Evolutionary conservation across 2,329 filamentous ascomycete species (phyloP), one percentile per base, ranked within the genome.

Genomic region (Microcyclosporella mali): DNA sequence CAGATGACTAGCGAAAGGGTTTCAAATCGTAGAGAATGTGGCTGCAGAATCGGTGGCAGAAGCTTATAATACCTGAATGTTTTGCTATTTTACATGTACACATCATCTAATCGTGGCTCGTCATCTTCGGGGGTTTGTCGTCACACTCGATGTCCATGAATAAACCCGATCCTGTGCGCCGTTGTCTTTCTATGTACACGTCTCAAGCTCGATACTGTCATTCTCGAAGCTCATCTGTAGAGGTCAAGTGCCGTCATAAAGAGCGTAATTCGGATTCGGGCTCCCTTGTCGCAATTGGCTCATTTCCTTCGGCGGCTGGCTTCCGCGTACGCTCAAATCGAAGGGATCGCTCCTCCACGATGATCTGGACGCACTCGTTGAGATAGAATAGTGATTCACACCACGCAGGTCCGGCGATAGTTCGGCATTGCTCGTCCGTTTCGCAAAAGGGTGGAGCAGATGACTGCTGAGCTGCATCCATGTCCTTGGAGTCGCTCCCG

Each of bases 271-370:
- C 15, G 21, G n/a, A 33, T 32, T 25, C 17, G 28, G 14, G 10
- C 28, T 37, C 28, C 19, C 27, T 28, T 30, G 18, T 15, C 17
- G n/a, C 33, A 32, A 38, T 8, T 36, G n/a, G 6, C 41, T 28
- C 8, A 15, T 33, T 12, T 19, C 14, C 15, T 25, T 36, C n/a
- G 35, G 34, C 2, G 41, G 33, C 27, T 25, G 17, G 25, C 33
- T 28, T 4, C 45, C 45, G 4, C 36, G 38, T 21, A 32, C 34
- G 31, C 49, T 46, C 29, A 54, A 37, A 44, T 54, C 51, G 30
- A 54, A 55, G 12, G 52, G 52, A 35, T 55, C 52, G 33, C 52
- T 55, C 16, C 50, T 46, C 19, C 48, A 19, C 18, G 45, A 48
- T 12, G 30, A 43, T 12, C 40, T 38, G 6, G 48, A 43, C 12